Evolutionary conservation across 2,329 filamentous ascomycete species (phyloP).

Genomic region (Fusarium sp.): DNA sequence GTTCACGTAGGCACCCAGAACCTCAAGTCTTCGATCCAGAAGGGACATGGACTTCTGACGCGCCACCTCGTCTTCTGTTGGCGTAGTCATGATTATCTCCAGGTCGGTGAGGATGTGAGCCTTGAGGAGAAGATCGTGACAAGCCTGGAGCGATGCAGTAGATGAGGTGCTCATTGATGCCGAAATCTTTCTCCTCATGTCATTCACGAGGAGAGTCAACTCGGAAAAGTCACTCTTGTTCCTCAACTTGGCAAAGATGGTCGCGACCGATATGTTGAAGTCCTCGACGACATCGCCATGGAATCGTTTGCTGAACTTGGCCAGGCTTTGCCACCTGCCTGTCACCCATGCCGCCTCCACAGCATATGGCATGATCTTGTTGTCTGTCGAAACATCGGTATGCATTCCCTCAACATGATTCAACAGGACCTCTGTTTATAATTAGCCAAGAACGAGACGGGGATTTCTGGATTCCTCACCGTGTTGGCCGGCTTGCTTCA

Average conservation of each 20-base stretch:
- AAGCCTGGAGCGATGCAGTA: slow-evolving; percentile 84
- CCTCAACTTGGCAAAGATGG: slow-evolving; percentile 69
- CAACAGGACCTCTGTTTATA: slow-evolving; percentile 77
- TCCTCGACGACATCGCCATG: slow-evolving; percentile 64
- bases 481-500: slow-evolving; percentile 96
- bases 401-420: slow-evolving; percentile 87
- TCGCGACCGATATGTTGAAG: slow-evolving; percentile 85
- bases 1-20: slow-evolving; percentile 87
- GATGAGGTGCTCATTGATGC: slow-evolving; percentile 80
- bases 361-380: slow-evolving; percentile 82
- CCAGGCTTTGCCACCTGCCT: slow-evolving; percentile 81
- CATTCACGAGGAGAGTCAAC: slow-evolving; percentile 69
- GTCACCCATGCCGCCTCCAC: slow-evolving; percentile 94
- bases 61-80: slow-evolving; percentile 56
- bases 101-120: slow-evolving; percentile 90
- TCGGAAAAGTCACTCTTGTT: slow-evolving; percentile 60
- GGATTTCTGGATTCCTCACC: slow-evolving; percentile 68
- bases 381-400: slow-evolving; percentile 61
- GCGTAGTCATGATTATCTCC: slow-evolving; percentile 75
- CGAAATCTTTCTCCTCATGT: slow-evolving; percentile 77
- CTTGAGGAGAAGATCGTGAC: slow-evolving; percentile 86
- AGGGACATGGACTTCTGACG: slow-evolving; percentile 49
- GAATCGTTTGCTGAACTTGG: slow-evolving; percentile 71
- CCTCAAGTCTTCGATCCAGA: slow-evolving; percentile 82
- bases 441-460: slow-evolving; percentile 30